phyloP scores from a whole-genome alignment of 1,139 yeast genomes.

The Yamadazyma buinensis region DNA sequence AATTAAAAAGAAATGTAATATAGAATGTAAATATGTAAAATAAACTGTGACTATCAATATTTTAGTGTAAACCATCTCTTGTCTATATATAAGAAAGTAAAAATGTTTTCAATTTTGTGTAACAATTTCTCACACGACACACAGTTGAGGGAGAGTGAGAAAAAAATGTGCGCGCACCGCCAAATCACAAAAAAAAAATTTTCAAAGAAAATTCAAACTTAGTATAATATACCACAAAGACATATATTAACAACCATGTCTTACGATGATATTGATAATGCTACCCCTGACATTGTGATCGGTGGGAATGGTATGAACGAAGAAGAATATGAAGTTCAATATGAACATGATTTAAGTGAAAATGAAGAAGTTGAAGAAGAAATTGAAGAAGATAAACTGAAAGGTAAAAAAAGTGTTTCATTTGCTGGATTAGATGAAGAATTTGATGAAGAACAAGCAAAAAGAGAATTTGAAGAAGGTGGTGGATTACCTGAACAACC shows the following conservation, averaged over 20 bases:
- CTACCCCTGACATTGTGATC: conserved; percentile 79
- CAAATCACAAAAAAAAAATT: no score
- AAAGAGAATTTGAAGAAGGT: conserved; percentile 91
- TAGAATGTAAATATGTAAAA: no score
- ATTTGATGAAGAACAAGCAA: conserved; percentile 57
- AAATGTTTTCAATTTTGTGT: no score
- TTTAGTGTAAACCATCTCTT: no score
- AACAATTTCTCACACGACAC: not conserved
- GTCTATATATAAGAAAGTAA: no score
- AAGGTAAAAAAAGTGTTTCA: conserved; percentile 69
- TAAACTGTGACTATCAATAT: no score
- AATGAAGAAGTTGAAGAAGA: conserved; percentile 45
- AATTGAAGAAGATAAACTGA: conserved; percentile 27
- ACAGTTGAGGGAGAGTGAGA: no score
- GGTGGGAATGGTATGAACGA: conserved; percentile 55
- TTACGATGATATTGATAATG: conserved; percentile 75
- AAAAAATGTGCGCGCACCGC: not conserved
- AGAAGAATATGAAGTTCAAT: conserved; percentile 34
- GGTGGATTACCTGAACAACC: conserved; percentile 99
- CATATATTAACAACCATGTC: no score
- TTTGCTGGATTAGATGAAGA: conserved; percentile 75
- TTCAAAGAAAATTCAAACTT: no score
- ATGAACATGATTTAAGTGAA: conserved; percentile 45
- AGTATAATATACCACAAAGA: no score
- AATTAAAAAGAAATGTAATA: no score